Evolutionary conservation across 1,139 yeast species (phyloP).

Genomic region (Geotrichum reessii): DNA sequence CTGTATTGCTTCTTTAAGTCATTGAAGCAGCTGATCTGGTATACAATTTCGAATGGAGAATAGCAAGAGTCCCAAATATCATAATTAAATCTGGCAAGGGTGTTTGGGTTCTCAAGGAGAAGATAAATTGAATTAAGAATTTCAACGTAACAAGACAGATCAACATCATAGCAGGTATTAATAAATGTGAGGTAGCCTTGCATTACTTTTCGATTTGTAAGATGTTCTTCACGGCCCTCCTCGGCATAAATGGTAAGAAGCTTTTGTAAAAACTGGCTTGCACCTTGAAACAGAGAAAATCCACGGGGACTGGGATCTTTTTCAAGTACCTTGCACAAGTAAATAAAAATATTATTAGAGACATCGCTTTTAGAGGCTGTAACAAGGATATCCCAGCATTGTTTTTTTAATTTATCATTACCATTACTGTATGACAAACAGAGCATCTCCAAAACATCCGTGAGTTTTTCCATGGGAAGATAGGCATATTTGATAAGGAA

Average conservation of each 20-base stretch:
- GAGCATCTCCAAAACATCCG: conserved; percentile 43
- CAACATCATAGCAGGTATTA: conserved; percentile 21
- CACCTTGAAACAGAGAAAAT: conserved; percentile 42
- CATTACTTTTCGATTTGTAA: conserved; percentile 27
- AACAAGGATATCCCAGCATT: conserved; percentile 40
- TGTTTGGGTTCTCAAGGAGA: conserved; percentile 23
- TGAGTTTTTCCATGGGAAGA: conserved; percentile 42
- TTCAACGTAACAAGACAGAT: conserved; percentile 28
- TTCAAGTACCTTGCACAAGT: conserved; percentile 40
- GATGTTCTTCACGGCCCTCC: conserved; percentile 19
- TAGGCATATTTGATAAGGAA: conserved; percentile 45
- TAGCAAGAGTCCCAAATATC: conserved; percentile 47
- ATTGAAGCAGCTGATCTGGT: conserved; percentile 10
- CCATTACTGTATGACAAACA: conserved; percentile 43
- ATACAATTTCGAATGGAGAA: conserved; percentile 41
- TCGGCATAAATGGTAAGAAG: conserved; percentile 22
- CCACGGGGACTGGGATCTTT: conserved; percentile 36
- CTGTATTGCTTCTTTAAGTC: conserved; percentile 3
- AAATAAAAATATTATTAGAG: conserved; percentile 36
- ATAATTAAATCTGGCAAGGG: conserved; percentile 27
- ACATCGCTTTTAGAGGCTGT: conserved; percentile 38
- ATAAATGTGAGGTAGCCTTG: conserved; percentile 28
- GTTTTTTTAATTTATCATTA: conserved; percentile 24
- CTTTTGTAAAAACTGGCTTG: conserved; percentile 35
- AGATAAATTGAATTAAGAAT: conserved; percentile 28